Conservation (phyloP, 345 rosid species). For the Populus alba region DNA sequence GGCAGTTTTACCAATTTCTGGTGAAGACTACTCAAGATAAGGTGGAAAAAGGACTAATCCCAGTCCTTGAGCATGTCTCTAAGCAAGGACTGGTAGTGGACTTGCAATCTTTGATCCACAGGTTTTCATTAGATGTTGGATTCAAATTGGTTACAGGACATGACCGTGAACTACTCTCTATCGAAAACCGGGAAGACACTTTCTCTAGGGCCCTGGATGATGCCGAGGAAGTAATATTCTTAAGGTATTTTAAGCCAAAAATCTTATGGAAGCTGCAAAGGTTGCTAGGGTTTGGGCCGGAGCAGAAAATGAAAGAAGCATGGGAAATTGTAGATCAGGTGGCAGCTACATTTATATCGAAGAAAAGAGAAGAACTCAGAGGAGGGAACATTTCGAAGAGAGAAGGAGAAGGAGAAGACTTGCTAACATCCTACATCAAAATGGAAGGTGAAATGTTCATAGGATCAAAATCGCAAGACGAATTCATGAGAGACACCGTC, state of each 20-base stretch:
- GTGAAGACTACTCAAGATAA: constrained; percentile 30
- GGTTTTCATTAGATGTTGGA: constrained; percentile 57
- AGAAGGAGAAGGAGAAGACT: constrained; percentile 28
- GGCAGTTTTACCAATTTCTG: constrained; percentile 26
- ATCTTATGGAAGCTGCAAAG: constrained; percentile 68
- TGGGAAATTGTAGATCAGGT: constrained; percentile 35
- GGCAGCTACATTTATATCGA: constrained; percentile 38
- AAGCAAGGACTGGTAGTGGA: constrained; percentile 35
- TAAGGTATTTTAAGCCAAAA: constrained; percentile 49
- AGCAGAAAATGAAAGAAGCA: constrained; percentile 50
- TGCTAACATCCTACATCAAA: constrained; percentile 45
- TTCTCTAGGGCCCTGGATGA: constrained; percentile 50
- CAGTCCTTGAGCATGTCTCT: constrained; percentile 42
- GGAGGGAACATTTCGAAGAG: neutral
- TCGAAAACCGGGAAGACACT: constrained; percentile 36
- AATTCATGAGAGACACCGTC: constrained; percentile 53
- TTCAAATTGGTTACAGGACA: constrained; percentile 51
- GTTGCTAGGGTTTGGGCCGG: constrained; percentile 50
- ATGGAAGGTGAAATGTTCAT: constrained; percentile 21
- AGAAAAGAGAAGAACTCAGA: constrained; percentile 31
- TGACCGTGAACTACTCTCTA: constrained; percentile 54
- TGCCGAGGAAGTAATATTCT: constrained; percentile 55
- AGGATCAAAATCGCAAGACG: constrained; percentile 31
- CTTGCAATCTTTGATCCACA: constrained; percentile 52
- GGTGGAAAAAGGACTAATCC: constrained; percentile 41